phyloP scores from a whole-genome alignment of 331 rosid genomes.

The Cucumis variabilis region DNA sequence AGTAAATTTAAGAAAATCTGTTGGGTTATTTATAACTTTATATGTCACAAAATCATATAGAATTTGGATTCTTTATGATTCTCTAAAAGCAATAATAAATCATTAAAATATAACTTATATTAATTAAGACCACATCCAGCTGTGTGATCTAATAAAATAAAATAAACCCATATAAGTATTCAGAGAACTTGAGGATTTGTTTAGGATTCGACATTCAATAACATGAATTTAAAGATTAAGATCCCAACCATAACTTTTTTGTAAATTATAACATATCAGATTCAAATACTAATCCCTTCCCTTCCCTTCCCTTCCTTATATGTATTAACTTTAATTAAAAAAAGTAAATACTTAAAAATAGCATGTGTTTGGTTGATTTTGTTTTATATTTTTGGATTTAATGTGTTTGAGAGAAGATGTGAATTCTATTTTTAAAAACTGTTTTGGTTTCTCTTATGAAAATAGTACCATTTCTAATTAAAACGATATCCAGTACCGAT shows the following conservation, averaged over 20 bases:
- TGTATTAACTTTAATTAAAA: too few relatives aligned
- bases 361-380: too few relatives aligned
- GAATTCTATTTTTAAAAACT: too few relatives aligned
- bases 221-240: constrained; percentile 4
- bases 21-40: background rate
- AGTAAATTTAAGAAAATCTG: constrained; percentile 7
- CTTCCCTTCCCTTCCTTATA: background rate
- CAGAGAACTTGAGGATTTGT: background rate
- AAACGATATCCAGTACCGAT: too few relatives aligned
- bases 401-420: too few relatives aligned
- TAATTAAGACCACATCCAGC: background rate
- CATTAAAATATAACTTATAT: background rate
- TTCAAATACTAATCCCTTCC: background rate
- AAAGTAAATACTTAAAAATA: background rate
- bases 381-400: too few relatives aligned
- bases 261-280: background rate
- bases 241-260: background rate
- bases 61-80: constrained; percentile 21
- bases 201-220: background rate
- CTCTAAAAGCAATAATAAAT: background rate
- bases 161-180: background rate
- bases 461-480: too few relatives aligned
- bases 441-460: too few relatives aligned
- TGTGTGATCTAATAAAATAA: constrained; percentile 10
- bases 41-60: background rate